Percentiles rank a stretch among this genome's conserved stretches.
phyloP scores from a whole-genome alignment of 2,329 filamentous ascomycete species.

The Diaporthe destruens region DNA sequence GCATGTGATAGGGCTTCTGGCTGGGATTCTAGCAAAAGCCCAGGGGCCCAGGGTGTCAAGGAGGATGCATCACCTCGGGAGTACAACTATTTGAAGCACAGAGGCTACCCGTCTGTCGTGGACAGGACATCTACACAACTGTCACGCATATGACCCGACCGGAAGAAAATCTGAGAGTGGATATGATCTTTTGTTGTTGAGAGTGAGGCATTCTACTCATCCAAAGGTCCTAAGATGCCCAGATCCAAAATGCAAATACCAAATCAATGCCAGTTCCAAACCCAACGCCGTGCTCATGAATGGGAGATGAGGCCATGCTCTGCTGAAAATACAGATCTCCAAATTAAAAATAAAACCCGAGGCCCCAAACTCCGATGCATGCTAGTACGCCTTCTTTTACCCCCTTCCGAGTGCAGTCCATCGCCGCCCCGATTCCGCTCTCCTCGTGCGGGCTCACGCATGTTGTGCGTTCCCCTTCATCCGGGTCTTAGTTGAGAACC shows the following conservation, averaged over 20 bases:
- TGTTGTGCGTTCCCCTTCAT: not conserved
- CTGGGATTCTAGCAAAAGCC: not conserved
- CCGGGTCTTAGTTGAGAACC: conserved; percentile 52
- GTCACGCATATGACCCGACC: not conserved
- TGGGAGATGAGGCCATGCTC: conserved; percentile 29
- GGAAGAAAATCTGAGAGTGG: conserved; percentile 23
- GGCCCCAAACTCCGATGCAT: conserved; percentile 4
- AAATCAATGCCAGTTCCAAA: not conserved
- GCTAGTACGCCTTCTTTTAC: not conserved
- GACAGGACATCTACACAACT: too few species aligned
- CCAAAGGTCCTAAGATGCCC: conserved; percentile 5
- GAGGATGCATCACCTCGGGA: not conserved
- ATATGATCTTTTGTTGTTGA: conserved; percentile 36
- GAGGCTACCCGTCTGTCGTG: not conserved
- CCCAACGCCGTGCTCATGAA: conserved; percentile 32
- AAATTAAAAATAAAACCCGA: not conserved
- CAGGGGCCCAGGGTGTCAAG: not conserved
- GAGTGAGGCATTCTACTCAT: conserved; percentile 37
- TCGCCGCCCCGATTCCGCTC: not conserved
- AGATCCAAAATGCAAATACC: conserved; percentile 12
- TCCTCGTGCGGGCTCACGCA: not conserved
- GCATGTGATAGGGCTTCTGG: not conserved
- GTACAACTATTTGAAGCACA: too few species aligned
- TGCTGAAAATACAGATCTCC: not conserved
- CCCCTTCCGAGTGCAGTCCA: not conserved